A percentile compares a stretch with the other conserved stretches of the same genome.
phyloP scores from a whole-genome alignment of 2,329 filamentous ascomycete genomes.

The Hypoxylon sp. region DNA sequence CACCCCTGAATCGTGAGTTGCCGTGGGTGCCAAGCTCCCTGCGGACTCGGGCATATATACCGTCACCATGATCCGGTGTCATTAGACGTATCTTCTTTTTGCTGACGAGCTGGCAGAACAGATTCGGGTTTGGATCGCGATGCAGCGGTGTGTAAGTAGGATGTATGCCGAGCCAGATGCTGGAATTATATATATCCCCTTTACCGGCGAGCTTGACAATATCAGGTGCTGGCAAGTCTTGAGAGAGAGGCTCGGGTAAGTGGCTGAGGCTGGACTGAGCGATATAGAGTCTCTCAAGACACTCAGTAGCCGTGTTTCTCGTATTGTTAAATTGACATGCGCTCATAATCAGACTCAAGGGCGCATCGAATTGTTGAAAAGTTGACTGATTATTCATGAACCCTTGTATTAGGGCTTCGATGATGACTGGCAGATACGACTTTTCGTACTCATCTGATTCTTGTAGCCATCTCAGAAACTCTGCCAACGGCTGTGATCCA shows the following conservation, averaged over 20 bases:
- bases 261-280: slow-evolving; percentile 79
- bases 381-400: slow-evolving; percentile 17
- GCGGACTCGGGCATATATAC: slow-evolving; percentile 67
- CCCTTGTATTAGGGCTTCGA: slow-evolving; percentile 39
- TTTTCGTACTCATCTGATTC: slow-evolving; percentile 4
- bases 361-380: slow-evolving; percentile 67
- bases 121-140: slow-evolving; percentile 90
- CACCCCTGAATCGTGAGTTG: slow-evolving; percentile 69
- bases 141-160: slow-evolving; percentile 92
- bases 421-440: slow-evolving; percentile 32
- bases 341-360: slow-evolving; percentile 71
- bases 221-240: slow-evolving; percentile 73
- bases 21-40: slow-evolving; percentile 49
- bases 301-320: slow-evolving; percentile 18
- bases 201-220: slow-evolving; percentile 71
- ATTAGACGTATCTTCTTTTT: slow-evolving; percentile 78
- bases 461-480: slow-evolving; percentile 37
- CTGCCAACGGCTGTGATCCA: slow-evolving; percentile 2
- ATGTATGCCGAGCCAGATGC: slow-evolving; percentile 86
- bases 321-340: slow-evolving; percentile 58
- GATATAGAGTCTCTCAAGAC: slow-evolving; percentile 72
- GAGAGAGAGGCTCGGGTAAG: slow-evolving; percentile 68
- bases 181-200: slow-evolving; percentile 87
- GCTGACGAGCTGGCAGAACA: slow-evolving; percentile 85
- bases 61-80: slow-evolving; percentile 67